Evolutionary conservation across 345 rosid genomes (phyloP).

Genomic region (Populus ilicifolia): DNA sequence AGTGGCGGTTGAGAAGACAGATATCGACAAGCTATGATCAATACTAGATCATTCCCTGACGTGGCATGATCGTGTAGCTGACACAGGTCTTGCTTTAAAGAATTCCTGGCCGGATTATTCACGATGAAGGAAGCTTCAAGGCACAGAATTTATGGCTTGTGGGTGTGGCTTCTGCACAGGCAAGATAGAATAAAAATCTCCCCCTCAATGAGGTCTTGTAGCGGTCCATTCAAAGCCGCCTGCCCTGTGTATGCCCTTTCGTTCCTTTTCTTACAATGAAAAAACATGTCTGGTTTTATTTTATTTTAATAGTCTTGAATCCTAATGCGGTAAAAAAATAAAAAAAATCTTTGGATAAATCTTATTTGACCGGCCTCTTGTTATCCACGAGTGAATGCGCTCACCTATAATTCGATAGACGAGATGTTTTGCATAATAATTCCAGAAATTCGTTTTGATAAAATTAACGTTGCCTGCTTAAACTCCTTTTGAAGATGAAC

Average conservation of each 20-base stretch:
- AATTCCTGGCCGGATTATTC: background rate
- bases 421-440: no score
- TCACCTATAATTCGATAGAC: no score
- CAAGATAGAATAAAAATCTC: background rate
- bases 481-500: no score
- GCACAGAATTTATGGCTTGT: background rate
- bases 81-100: background rate
- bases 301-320: no score
- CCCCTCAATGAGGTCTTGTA: background rate
- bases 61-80: background rate
- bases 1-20: background rate
- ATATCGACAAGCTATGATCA: background rate
- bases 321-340: no score
- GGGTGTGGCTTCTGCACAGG: background rate
- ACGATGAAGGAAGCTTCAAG: background rate
- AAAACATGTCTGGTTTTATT: background rate
- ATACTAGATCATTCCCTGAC: background rate
- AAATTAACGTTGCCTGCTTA: no score
- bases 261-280: no score
- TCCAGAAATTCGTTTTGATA: no score
- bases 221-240: background rate
- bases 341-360: no score
- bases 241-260: no score
- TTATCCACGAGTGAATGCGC: no score
- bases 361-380: no score